A percentile compares a stretch with the other conserved stretches of the same genome.
phyloP scores from a whole-genome alignment of 2,329 filamentous ascomycete genomes.

The Sporothrix protearum region DNA sequence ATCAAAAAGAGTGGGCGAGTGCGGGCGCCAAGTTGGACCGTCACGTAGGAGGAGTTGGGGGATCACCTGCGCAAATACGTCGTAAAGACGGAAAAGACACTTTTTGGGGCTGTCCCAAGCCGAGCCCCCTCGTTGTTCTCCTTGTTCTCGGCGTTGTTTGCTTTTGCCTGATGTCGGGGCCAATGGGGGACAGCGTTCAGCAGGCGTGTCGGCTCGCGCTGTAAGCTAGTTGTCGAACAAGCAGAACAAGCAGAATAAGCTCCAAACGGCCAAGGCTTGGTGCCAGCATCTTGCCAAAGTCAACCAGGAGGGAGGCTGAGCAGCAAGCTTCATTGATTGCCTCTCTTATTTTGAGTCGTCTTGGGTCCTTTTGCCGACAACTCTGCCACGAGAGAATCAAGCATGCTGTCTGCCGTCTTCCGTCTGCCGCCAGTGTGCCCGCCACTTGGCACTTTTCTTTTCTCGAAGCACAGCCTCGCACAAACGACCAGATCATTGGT shows the following conservation, averaged over 20 bases:
- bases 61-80: not conserved
- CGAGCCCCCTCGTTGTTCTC: not conserved
- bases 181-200: not conserved
- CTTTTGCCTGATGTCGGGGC: not conserved
- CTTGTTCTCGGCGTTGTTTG: not conserved
- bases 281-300: not conserved
- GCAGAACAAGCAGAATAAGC: slow-evolving; percentile 5
- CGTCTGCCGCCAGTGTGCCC: not conserved
- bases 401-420: not conserved
- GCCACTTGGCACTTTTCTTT: not conserved
- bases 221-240: not conserved
- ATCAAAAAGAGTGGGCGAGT: slow-evolving; percentile 2
- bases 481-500: not conserved
- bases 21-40: slow-evolving; percentile 5
- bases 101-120: not conserved
- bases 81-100: too few relatives aligned
- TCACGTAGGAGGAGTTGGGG: not conserved
- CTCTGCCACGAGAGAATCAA: not conserved
- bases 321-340: not conserved
- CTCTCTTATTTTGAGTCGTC: not conserved
- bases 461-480: slow-evolving; percentile 3
- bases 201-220: not conserved
- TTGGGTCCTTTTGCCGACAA: not conserved
- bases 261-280: not conserved
- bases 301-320: slow-evolving; percentile 8